These are phyloP conservation scores for Magnusiomyces ingens DNA, from an alignment of 1,139 yeast species.

Conservation along the genomic window DNA sequence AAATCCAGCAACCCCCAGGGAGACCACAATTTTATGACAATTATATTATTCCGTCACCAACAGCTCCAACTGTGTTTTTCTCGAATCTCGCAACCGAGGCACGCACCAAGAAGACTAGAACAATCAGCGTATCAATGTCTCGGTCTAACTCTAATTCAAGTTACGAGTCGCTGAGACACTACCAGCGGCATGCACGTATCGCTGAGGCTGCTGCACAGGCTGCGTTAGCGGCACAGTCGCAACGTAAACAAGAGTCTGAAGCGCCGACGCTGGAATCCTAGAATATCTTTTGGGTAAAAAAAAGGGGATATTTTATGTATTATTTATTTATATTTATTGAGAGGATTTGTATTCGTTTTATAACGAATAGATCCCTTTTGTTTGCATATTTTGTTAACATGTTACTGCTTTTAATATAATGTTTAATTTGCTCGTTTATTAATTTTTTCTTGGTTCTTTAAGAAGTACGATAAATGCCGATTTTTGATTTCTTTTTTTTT, in stretches of 20 bases:
- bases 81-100: background rate
- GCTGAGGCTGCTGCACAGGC: too few species aligned
- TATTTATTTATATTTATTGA: background rate
- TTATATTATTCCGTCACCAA: conserved; percentile 1
- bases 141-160: background rate
- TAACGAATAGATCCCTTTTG: background rate
- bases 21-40: background rate
- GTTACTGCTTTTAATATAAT: background rate
- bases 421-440: background rate
- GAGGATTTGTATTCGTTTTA: background rate
- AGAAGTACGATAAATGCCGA: too few species aligned
- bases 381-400: background rate
- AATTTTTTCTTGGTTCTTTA: background rate
- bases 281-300: too few species aligned
- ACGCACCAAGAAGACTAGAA: background rate
- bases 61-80: background rate
- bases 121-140: background rate
- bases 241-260: too few species aligned
- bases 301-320: background rate
- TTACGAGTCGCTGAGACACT: background rate
- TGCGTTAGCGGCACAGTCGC: too few species aligned
- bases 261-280: too few species aligned
- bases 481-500: background rate
- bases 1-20: too few species aligned
- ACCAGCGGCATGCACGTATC: background rate